phyloP scores from a whole-genome alignment of 768 basidiomycete species.

The Amanita fuliginea region DNA sequence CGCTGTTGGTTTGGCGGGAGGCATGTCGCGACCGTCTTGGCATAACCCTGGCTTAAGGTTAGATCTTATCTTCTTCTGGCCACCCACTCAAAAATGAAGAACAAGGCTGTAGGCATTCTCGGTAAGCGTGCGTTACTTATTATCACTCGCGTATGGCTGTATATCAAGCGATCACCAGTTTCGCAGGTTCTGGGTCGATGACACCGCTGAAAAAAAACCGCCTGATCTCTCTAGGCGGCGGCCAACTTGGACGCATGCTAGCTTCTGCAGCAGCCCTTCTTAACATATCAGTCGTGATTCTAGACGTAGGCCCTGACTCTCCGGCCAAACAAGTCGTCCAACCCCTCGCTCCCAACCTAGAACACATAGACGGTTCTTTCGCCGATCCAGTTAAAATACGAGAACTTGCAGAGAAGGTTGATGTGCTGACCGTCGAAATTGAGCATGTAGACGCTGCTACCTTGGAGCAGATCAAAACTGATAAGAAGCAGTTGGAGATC shows the following conservation, averaged over 20 bases:
- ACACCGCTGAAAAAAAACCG: background rate
- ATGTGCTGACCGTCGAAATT: conserved; percentile 91
- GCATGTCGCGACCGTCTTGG: conserved; percentile 10
- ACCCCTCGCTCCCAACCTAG: conserved; percentile 32
- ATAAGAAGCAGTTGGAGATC: conserved; percentile 24
- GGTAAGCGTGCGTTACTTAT: conserved; percentile 32
- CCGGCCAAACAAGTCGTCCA: conserved; percentile 87
- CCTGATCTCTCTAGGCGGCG: conserved; percentile 55
- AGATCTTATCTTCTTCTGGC: background rate
- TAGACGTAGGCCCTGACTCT: conserved; percentile 68
- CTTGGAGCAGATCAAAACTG: conserved; percentile 47
- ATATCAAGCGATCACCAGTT: background rate
- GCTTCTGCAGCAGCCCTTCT: conserved; percentile 82
- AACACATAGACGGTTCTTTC: conserved; percentile 86
- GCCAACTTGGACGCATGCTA: conserved; percentile 96
- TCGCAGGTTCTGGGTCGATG: background rate
- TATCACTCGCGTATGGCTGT: conserved; percentile 6
- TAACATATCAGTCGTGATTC: conserved; percentile 72
- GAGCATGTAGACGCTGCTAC: conserved; percentile 85
- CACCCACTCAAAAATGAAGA: conserved; percentile 5
- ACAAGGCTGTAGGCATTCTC: conserved; percentile 39
- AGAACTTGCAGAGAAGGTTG: conserved; percentile 68
- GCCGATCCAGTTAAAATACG: conserved; percentile 67
- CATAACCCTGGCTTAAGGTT: background rate
- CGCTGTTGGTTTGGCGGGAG: conserved; percentile 13